A percentile compares a stretch with the other conserved stretches of the same genome.
Conservation (phyloP, 1,284 basidiomycete genomes). For the Puccinia hordei region DNA sequence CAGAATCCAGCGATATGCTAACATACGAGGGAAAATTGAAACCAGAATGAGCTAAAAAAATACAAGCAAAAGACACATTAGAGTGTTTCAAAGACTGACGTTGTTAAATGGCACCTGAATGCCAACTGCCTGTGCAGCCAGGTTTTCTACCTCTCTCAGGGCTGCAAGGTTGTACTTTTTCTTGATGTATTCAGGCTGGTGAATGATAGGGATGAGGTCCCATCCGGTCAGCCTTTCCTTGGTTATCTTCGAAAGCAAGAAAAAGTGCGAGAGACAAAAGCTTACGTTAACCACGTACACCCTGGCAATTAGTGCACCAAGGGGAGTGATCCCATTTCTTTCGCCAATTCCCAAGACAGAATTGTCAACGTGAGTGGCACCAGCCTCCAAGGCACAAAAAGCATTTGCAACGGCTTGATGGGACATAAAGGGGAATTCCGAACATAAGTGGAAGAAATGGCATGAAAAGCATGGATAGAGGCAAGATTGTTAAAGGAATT, state of each 20-base stretch:
- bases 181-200: slow-evolving; percentile 95
- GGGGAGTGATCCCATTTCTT: slow-evolving; percentile 97
- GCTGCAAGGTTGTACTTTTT: slow-evolving; percentile 97
- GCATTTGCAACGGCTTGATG: slow-evolving; percentile 90
- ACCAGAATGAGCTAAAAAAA: slow-evolving; percentile 3
- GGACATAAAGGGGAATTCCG: slow-evolving; percentile 43
- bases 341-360: slow-evolving; percentile 95
- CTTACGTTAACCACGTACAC: slow-evolving; percentile 66
- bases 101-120: slow-evolving; percentile 98
- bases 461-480: slow-evolving; percentile 53
- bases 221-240: neutral
- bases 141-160: slow-evolving; percentile 97
- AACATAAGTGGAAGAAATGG: slow-evolving; percentile 10
- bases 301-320: slow-evolving; percentile 94
- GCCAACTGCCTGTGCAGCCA: slow-evolving; percentile 97
- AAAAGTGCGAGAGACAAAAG: neutral
- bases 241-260: neutral
- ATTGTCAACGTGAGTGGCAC: slow-evolving; percentile 98
- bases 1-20: slow-evolving; percentile 81
- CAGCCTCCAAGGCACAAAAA: slow-evolving; percentile 96
- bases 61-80: neutral
- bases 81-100: slow-evolving; percentile 62
- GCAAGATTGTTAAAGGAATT: slow-evolving; percentile 59
- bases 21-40: slow-evolving; percentile 49
- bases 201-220: neutral